Evolutionary conservation across 352 stramenopile species (phyloP).

Genomic region (Phytophthora pistaciae): DNA sequence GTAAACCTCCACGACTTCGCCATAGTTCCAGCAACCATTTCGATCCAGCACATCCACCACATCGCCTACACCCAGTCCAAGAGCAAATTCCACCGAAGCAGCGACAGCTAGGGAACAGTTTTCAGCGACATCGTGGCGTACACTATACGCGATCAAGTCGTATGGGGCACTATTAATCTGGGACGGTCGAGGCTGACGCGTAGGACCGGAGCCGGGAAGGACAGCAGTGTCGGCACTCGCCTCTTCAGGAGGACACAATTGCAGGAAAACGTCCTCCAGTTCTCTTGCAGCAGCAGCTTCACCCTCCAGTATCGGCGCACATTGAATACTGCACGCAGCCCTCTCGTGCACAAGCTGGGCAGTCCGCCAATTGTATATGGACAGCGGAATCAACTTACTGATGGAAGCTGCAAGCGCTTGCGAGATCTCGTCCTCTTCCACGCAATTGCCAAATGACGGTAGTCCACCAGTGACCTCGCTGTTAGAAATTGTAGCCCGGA

Average conservation of each 20-base stretch:
- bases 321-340: conserved; percentile 60
- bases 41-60: conserved; percentile 83
- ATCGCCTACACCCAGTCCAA: conserved; percentile 65
- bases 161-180: conserved; percentile 50
- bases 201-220: conserved; percentile 9
- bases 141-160: conserved; percentile 67
- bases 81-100: conserved; percentile 75
- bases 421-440: conserved; percentile 87
- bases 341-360: conserved; percentile 70
- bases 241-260: conserved; percentile 49
- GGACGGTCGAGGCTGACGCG: conserved; percentile 28
- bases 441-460: conserved; percentile 54
- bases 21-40: conserved; percentile 86
- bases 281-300: conserved; percentile 49
- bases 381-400: conserved; percentile 63
- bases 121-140: conserved; percentile 40
- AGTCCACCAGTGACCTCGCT: conserved; percentile 34
- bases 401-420: conserved; percentile 58
- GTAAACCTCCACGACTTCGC: conserved; percentile 72
- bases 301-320: conserved; percentile 54
- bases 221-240: conserved; percentile 19
- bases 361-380: conserved; percentile 77
- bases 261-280: conserved; percentile 68
- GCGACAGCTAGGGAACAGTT: conserved; percentile 53
- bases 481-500: conserved; percentile 30